Evolutionary conservation across 768 basidiomycete species (phyloP).

Genomic region (Boletus huronensis): DNA sequence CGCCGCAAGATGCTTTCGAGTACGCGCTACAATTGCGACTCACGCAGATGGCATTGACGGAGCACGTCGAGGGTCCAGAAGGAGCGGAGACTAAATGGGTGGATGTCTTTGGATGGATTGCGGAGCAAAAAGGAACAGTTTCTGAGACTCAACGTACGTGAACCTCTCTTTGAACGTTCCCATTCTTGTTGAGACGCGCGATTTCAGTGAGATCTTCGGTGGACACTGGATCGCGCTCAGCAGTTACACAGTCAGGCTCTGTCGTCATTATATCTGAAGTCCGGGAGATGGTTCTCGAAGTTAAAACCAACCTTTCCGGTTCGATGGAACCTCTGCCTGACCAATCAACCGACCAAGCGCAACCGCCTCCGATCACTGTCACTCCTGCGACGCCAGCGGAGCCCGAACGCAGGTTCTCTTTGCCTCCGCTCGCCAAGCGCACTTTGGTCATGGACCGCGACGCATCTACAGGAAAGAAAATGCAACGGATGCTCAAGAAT

Average conservation of each 20-base stretch:
- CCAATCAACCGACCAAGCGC: not conserved
- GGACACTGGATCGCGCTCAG: slow-evolving; percentile 29
- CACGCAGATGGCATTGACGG: slow-evolving; percentile 77
- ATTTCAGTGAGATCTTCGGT: slow-evolving; percentile 29
- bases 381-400: slow-evolving; percentile 59
- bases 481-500: slow-evolving; percentile 72
- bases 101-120: slow-evolving; percentile 84
- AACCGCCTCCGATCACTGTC: slow-evolving; percentile 48
- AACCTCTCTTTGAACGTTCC: not conserved
- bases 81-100: slow-evolving; percentile 77
- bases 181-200: not conserved
- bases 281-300: slow-evolving; percentile 12
- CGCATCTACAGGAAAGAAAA: slow-evolving; percentile 62
- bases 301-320: slow-evolving; percentile 1
- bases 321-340: slow-evolving; percentile 2
- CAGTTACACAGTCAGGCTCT: slow-evolving; percentile 19
- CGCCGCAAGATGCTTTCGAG: slow-evolving; percentile 63
- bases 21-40: slow-evolving; percentile 81
- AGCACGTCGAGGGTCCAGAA: slow-evolving; percentile 83
- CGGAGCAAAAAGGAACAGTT: slow-evolving; percentile 47
- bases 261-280: slow-evolving; percentile 11
- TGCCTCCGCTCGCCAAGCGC: slow-evolving; percentile 22
- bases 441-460: slow-evolving; percentile 38
- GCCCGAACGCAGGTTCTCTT: slow-evolving; percentile 16
- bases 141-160: slow-evolving; percentile 28